These are phyloP conservation scores for Tilletia setariae DNA, from an alignment of 1,284 basidiomycete genomes.

Conservation along the genomic window DNA sequence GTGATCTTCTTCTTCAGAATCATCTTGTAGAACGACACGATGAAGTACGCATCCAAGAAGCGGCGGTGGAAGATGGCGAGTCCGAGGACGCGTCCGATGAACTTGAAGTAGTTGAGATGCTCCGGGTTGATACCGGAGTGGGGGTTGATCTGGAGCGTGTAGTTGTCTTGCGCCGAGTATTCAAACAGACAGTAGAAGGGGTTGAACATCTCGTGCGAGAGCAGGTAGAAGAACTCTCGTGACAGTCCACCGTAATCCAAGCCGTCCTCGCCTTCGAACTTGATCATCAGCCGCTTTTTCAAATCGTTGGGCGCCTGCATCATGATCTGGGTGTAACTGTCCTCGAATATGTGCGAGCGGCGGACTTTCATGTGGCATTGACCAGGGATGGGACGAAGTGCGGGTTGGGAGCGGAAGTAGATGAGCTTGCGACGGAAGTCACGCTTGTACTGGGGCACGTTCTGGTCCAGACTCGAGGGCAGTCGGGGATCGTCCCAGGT, in stretches of 20 bases:
- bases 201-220: constrained; percentile 79
- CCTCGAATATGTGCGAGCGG: constrained; percentile 89
- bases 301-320: constrained; percentile 86
- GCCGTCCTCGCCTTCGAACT: constrained; percentile 97
- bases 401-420: constrained; percentile 97
- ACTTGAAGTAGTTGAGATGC: constrained; percentile 99
- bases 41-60: constrained; percentile 98
- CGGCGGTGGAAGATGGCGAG: constrained; percentile 97
- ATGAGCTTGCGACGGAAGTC: constrained; percentile 98
- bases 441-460: constrained; percentile 98
- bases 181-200: constrained; percentile 95
- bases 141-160: constrained; percentile 96
- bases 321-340: constrained; percentile 95
- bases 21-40: constrained; percentile 99
- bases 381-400: constrained; percentile 72
- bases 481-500: constrained; percentile 91
- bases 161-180: constrained; percentile 98
- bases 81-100: constrained; percentile 89
- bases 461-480: constrained; percentile 78
- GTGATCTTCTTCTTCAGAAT: constrained; percentile 57
- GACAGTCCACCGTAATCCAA: constrained; percentile 97
- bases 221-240: constrained; percentile 99
- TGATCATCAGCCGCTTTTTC: constrained; percentile 96
- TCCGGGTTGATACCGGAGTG: constrained; percentile 97
- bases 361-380: constrained; percentile 97